A percentile compares a stretch with the other conserved stretches of the same genome.
Conservation (phyloP, 2,329 filamentous ascomycete species). For the Xylaria sp. region DNA sequence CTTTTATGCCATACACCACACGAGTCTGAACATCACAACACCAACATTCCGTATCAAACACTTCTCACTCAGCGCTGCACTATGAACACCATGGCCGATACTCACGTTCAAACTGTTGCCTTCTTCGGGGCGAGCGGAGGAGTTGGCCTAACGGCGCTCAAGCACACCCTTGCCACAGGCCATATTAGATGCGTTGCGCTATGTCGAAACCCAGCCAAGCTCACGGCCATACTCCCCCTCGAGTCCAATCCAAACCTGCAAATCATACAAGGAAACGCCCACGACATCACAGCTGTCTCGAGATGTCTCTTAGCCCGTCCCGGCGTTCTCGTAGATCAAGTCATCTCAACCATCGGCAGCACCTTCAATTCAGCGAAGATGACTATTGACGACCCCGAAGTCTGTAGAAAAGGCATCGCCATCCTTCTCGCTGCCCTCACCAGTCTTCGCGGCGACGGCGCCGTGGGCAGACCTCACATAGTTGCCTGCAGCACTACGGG, state of each 20-base stretch:
- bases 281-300: conserved; percentile 47
- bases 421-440: conserved; percentile 49
- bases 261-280: conserved; percentile 56
- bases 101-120: conserved; percentile 48
- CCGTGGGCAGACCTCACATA: conserved; percentile 44
- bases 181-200: conserved; percentile 55
- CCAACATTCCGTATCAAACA: background rate
- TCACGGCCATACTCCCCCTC: conserved; percentile 46
- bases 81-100: conserved; percentile 5
- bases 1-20: too few relatives aligned
- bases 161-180: conserved; percentile 52
- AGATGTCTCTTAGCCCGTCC: conserved; percentile 42
- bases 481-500: conserved; percentile 52
- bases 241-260: conserved; percentile 46
- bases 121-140: conserved; percentile 62
- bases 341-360: conserved; percentile 57
- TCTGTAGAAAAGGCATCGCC: conserved; percentile 53
- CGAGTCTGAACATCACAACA: too few relatives aligned
- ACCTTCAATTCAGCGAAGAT: conserved; percentile 39
- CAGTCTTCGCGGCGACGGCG: conserved; percentile 38
- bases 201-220: conserved; percentile 56
- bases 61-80: background rate
- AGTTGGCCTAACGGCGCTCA: conserved; percentile 54
- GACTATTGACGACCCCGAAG: conserved; percentile 49
- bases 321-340: conserved; percentile 49